Percentiles rank a stretch among this genome's conserved stretches.
Conservation (phyloP, 176 grass and related monocot genomes). For the Oryza glumipatula region DNA sequence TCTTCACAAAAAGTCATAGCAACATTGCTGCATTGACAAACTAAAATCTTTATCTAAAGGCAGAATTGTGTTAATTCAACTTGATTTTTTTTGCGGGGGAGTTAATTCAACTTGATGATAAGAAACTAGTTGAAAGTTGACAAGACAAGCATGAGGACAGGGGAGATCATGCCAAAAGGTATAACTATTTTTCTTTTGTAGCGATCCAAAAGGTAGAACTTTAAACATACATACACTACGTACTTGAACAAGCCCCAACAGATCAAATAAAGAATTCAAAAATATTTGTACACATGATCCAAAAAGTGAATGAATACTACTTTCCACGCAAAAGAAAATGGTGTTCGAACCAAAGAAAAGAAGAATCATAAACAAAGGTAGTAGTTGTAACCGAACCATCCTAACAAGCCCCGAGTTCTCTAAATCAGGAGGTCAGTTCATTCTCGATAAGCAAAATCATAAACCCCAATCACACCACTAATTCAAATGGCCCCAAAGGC, state of each 20-base stretch:
- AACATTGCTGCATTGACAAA: not conserved
- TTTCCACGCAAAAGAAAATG: not conserved
- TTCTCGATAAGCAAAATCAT: not conserved
- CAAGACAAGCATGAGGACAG: not conserved
- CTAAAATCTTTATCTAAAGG: not conserved
- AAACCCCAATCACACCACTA: too few relatives aligned
- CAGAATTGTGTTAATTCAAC: conserved; percentile 3
- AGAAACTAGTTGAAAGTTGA: not conserved
- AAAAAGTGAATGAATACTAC: not conserved
- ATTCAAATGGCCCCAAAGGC: not conserved
- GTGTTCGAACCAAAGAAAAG: not conserved
- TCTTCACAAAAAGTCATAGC: not conserved
- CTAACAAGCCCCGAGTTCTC: not conserved
- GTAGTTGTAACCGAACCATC: not conserved
- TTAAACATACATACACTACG: not conserved
- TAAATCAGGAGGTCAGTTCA: not conserved
- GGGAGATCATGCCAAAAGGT: not conserved
- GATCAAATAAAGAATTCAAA: not conserved
- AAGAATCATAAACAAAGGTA: not conserved
- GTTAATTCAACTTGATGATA: conserved; percentile 5
- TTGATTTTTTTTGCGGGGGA: not conserved
- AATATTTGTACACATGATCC: not conserved
- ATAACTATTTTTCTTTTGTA: not conserved
- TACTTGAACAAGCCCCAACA: not conserved
- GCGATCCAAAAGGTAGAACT: not conserved